Base-by-base conservation (phyloP, 2,329 filamentous ascomycete genomes). In the Nemania sp. region DNA sequence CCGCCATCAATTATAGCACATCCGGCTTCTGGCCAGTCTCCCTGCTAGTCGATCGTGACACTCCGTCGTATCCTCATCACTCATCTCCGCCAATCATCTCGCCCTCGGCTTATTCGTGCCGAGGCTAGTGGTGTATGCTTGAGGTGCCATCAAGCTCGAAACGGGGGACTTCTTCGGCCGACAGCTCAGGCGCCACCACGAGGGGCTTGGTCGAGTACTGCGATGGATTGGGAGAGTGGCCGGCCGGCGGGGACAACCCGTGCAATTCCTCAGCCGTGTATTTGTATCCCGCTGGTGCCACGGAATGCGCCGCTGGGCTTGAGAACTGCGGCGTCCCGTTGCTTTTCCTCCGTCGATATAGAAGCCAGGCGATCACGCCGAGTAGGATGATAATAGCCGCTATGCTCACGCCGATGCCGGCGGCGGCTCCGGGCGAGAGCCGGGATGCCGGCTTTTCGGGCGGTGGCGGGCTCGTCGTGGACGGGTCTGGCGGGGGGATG, bases 301-400 rank as follows among this genome's bases (percentile, higher is more conserved):
- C 20, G 37, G 45, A 42, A 3, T 42, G 52, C 21, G 52, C 15
- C n/a, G 12, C n/a, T 4, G 11, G 2, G 11, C 37, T 13, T 32
- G 35, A 35, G 11, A 29, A 21, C 15, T 53, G 29, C 10, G 49
- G 15, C 1, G 12, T 46, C 34, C 29, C 43, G 18, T 32, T 17
- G n/a, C 20, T 37, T 47, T 12, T 59, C 39, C 43, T 62, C 21
- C 64, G 62, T 15, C 64, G 62, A 32, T 45, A 63, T 9, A 61
- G 18, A 11, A 58, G 35, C 64, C 64, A 65, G 11, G 18, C 46
- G 6, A 60, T 6, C 10, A 63, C 29, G n/a, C 21, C 57, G 29
- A 66, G 50, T 10, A 63, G n/a, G 4, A 63, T 42, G 12, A 59
- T 45, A 12, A 39, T 57, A 1, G 29, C 57, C 1, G 39, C 43